Percentiles rank a stretch among this genome's conserved stretches.
Conservation (phyloP, 176 grass and related monocot genomes). For the Oryza glumipatula region DNA sequence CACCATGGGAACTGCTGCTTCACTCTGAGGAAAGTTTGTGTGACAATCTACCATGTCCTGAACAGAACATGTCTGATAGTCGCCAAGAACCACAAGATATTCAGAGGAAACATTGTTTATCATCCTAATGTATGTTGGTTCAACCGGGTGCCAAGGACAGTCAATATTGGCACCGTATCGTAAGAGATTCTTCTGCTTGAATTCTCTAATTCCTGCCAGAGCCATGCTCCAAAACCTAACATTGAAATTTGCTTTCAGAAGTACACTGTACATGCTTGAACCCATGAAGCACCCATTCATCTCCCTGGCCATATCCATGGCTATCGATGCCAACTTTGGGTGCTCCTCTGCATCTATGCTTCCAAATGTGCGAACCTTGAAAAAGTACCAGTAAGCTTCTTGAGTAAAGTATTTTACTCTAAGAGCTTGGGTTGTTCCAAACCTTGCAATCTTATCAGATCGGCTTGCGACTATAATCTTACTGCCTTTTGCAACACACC, state of each 20-base stretch:
- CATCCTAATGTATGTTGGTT: not conserved
- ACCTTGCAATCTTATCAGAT: not conserved
- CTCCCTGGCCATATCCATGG: conserved; percentile 2
- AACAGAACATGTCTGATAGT: not conserved
- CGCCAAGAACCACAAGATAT: not conserved
- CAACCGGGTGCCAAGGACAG: not conserved
- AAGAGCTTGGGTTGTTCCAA: not conserved
- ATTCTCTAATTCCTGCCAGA: not conserved
- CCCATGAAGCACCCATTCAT: not conserved
- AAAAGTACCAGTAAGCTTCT: conserved; percentile 35
- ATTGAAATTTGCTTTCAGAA: conserved; percentile 20
- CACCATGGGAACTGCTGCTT: not conserved
- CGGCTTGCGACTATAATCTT: conserved; percentile 13
- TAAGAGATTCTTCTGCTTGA: not conserved
- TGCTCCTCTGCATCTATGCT: not conserved
- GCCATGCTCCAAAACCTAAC: not conserved
- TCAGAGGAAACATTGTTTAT: not conserved
- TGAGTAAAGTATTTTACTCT: not conserved
- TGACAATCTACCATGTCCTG: not conserved
- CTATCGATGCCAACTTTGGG: not conserved
- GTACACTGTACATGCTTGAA: not conserved
- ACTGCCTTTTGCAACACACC: not conserved
- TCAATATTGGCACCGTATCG: not conserved
- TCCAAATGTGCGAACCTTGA: conserved; percentile 26
- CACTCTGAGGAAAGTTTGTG: not conserved